Percentiles rank a stretch among this genome's conserved stretches.
These are phyloP conservation scores for Epicoccum sorghinum DNA, from an alignment of 2,329 filamentous ascomycete species.

Conservation along the genomic window DNA sequence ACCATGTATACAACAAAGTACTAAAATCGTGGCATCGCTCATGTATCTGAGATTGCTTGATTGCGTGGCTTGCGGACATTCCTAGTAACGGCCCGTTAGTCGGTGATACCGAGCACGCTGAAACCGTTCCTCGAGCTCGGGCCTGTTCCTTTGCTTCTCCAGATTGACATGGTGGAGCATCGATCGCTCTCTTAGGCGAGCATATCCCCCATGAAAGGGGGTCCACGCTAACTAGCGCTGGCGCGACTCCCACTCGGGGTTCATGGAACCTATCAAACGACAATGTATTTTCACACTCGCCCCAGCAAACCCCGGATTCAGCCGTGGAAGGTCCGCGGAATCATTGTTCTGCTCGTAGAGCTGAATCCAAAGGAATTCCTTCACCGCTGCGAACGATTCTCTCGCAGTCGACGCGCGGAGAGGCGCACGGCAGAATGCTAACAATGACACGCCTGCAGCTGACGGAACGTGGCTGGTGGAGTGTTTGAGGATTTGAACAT, in stretches of 20 bases:
- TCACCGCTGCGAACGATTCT: not conserved
- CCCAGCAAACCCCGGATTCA: not conserved
- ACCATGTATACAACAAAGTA: no score
- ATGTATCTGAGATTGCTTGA: not conserved
- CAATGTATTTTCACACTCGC: not conserved
- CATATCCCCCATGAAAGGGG: constrained; percentile 3
- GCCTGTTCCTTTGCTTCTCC: not conserved
- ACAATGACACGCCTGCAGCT: constrained; percentile 7
- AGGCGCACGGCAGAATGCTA: not conserved
- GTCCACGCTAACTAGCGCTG: constrained; percentile 8
- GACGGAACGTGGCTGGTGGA: constrained; percentile 6
- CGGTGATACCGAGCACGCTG: constrained; percentile 2
- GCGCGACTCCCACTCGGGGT: constrained; percentile 1
- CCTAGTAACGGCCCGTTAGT: constrained; percentile 3
- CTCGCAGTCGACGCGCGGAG: not conserved
- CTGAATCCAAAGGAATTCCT: not conserved
- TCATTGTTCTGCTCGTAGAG: not conserved
- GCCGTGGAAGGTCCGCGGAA: not conserved
- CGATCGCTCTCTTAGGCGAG: constrained; percentile 1
- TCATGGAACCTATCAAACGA: constrained; percentile 7
- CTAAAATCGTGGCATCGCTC: no score
- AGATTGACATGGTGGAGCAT: not conserved
- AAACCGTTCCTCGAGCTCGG: not conserved
- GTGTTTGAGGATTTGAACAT: not conserved
- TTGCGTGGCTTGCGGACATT: constrained; percentile 1